Evolutionary conservation across 768 basidiomycete species (phyloP), one percentile per base, ranked within the genome.

Genomic region (Exidia glandulosa): DNA sequence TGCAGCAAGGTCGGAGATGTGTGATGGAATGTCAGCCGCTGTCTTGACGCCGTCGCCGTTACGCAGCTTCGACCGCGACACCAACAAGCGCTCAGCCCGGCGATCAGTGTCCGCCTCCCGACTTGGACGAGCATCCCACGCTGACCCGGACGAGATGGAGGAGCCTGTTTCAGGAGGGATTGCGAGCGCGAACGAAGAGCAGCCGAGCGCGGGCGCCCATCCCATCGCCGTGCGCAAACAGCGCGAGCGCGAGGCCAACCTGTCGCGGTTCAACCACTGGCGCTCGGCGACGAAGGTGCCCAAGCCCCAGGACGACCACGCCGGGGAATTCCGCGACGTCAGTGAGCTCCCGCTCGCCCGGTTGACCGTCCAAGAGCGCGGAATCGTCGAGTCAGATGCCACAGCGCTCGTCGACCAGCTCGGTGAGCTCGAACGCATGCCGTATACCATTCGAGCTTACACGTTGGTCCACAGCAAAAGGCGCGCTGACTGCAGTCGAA

Each of bases 351-450:
- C 69, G 25, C 61, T 63, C 3, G 66, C 69, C 29, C 62, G 66
- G 57, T 71, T 74, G 56, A 67, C 68, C 36, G 60, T 61, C 13
- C 64, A 67, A 13, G 73, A 73, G 57, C 63, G 59, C 33, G 68
- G 66, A 36, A 73, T 75, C 60, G 71, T 74, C 14, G 58, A 63
- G 23, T 66, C 73, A 2, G 76, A 77, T 41, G 74, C 75, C 19
- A 75, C 72, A 16, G 69, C 63, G 5, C 58, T 77, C 30, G 56
- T 70, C 19, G 52, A 64, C 47, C 61, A 63, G 6, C 70, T 76
- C 47, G 68, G 68, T 6, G 61, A 58, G 3, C 69, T 71, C 10
- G 41, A 69, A n/a, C 57, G 27, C 9, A 27, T 19, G 41, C 41
- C 19, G 50, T 27, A 25, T 25, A 54, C 9, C 7, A n/a, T 23